phyloP scores from a whole-genome alignment of 169 alveolate genomes.

The Plasmodium ovale region DNA sequence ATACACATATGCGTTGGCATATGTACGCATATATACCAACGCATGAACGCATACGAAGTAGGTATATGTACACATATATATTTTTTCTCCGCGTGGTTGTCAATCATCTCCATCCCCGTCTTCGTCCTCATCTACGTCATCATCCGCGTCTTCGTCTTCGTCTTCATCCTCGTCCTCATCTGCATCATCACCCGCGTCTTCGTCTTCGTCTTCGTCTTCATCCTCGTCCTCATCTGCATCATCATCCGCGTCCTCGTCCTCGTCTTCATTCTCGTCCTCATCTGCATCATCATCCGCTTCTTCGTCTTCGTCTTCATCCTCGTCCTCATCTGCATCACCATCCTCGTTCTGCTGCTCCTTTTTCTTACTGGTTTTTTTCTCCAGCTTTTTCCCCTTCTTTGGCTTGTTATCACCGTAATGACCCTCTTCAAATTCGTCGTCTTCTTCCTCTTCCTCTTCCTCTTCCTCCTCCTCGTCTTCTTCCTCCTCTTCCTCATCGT shows the following conservation, averaged over 20 bases:
- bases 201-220: conserved; percentile 13
- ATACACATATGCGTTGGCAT: too few relatives aligned
- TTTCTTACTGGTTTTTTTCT: neutral
- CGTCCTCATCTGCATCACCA: neutral
- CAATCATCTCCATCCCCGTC: neutral
- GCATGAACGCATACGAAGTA: too few relatives aligned
- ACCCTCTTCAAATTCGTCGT: conserved; percentile 8
- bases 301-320: conserved; percentile 1
- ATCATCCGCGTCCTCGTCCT: neutral
- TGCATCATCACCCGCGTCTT: too few relatives aligned
- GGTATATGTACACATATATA: too few relatives aligned
- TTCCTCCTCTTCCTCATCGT: conserved; percentile 55
- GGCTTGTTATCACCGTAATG: neutral
- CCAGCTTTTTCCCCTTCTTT: neutral
- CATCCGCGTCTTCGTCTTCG: neutral
- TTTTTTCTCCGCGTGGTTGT: neutral
- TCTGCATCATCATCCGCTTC: conserved; percentile 24
- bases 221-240: conserved; percentile 3
- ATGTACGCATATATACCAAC: too few relatives aligned
- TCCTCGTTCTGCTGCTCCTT: neutral
- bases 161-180: neutral
- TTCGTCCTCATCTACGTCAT: neutral
- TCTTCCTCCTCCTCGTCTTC: conserved; percentile 14
- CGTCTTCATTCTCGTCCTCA: conserved; percentile 1
- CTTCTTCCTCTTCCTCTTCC: conserved; percentile 8